Evolutionary conservation across 176 grass and related monocot species (phyloP).

Genomic region (Musa schizocarpa): DNA sequence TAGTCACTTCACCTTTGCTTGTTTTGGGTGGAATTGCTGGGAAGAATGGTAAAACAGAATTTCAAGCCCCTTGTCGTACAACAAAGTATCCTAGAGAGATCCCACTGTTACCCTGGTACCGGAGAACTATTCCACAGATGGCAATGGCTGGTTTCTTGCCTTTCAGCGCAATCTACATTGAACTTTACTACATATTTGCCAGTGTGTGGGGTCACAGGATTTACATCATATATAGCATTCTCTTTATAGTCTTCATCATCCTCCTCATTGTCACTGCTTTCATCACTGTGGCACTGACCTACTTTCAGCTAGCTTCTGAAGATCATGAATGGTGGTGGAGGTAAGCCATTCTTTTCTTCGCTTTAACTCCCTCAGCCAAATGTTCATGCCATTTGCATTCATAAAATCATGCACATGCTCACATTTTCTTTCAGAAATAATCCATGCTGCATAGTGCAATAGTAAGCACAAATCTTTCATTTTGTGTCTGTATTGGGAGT

Average conservation of each 20-base stretch:
- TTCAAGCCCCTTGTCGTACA: slow-evolving; percentile 6
- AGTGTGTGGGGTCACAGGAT: slow-evolving; percentile 13
- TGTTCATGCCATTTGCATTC: neutral
- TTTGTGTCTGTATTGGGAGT: too few species aligned
- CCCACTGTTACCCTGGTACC: slow-evolving; percentile 9
- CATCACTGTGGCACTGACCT: slow-evolving; percentile 9
- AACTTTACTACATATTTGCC: slow-evolving; percentile 13
- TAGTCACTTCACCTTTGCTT: slow-evolving; percentile 12
- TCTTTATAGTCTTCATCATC: slow-evolving; percentile 16
- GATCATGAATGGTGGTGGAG: slow-evolving; percentile 18
- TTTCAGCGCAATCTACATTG: slow-evolving; percentile 2
- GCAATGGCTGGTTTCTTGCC: slow-evolving; percentile 8
- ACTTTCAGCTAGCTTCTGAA: slow-evolving; percentile 11
- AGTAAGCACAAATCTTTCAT: too few species aligned
- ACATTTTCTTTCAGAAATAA: too few species aligned
- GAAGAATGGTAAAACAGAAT: slow-evolving; percentile 5
- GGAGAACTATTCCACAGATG: slow-evolving; percentile 6
- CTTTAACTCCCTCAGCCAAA: neutral
- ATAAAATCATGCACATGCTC: too few species aligned
- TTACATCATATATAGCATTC: slow-evolving; percentile 15
- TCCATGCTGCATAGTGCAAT: too few species aligned
- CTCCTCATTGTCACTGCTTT: slow-evolving; percentile 14
- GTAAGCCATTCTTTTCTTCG: neutral
- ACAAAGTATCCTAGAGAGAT: slow-evolving; percentile 18
- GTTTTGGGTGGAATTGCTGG: slow-evolving; percentile 14